Base-by-base conservation (phyloP, 768 basidiomycete genomes). In the Cubamyces sp. region DNA sequence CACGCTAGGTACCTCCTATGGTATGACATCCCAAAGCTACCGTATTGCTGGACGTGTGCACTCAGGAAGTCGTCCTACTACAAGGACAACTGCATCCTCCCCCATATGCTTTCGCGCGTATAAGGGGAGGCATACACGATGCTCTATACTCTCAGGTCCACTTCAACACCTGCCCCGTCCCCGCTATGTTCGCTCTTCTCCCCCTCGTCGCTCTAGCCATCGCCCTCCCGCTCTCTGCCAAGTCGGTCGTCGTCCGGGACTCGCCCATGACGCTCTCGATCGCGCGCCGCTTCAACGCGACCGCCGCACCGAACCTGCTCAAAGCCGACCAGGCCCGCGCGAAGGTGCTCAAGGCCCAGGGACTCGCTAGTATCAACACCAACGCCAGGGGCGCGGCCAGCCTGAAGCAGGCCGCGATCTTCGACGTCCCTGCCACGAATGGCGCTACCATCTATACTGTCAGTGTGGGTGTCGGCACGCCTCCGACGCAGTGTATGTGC, bases 401-500 rank as follows among this genome's bases (percentile, higher is more conserved):
- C 30, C 37, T 42, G 12, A 30, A 21, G 18, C 37, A 50, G 53
- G 30, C 30, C 8, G 62, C 54, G 1, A 37, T 56, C 25, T 43
- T 62, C 45, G 40, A 53, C 42, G 61, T 63, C 12, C 43, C 21
- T 9, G 51, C 69, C 8, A 58, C 68, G 5, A 75, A 76, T 45
- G 37, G 12, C 7, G 46, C 4, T 2, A 65, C 71, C 0, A 1
- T 26, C 26, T 79, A 77, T 59, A 69, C 66, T 2, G 71, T 68
- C 2, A 55, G 54, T 19, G 69, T 72, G 19, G 78, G 77, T 37
- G 75, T 87, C 15, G 84, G 84, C 3, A 74, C 68, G 34, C 83
- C 84, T 3, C 64, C 81, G 1, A 79, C 79, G 8, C 65, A 74
- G 47, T 85, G 71, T 74, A 42, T 11, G 39, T 50, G 1, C 4